Conservation (phyloP, 768 basidiomycete genomes). For the Xerocomus brunneocitrinus region DNA sequence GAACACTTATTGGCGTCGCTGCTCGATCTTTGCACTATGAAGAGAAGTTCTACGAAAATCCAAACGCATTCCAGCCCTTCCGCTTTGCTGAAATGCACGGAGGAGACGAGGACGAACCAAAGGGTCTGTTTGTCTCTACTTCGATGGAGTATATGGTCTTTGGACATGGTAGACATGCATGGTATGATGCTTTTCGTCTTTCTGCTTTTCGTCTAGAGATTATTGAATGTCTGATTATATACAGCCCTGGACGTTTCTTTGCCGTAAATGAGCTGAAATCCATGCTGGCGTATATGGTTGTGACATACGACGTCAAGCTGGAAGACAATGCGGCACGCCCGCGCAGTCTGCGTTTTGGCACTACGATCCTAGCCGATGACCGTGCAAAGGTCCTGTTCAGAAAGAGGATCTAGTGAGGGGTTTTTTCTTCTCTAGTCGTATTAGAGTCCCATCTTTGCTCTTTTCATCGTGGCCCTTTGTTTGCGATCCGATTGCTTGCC, state of each 20-base stretch:
- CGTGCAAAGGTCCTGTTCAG: conserved; percentile 11
- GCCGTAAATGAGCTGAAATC: conserved; percentile 5
- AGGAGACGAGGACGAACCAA: conserved; percentile 23
- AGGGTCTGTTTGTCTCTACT: conserved; percentile 33
- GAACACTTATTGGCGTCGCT: conserved; percentile 24
- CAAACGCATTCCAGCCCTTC: conserved; percentile 19
- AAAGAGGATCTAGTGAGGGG: conserved; percentile 1
- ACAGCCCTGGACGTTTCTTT: conserved; percentile 18
- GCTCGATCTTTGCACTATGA: conserved; percentile 23
- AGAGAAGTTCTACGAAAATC: conserved; percentile 27
- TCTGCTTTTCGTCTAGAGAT: neutral
- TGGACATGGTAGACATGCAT: conserved; percentile 26
- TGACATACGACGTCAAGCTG: conserved; percentile 17
- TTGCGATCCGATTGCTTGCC: too few species aligned
- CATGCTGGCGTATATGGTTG: conserved; percentile 15
- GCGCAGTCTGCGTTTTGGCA: neutral
- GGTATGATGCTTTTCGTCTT: neutral
- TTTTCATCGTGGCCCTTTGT: neutral
- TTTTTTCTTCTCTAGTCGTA: neutral
- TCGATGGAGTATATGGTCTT: conserved; percentile 33
- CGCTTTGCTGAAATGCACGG: conserved; percentile 39
- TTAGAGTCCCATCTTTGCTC: neutral
- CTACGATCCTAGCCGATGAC: conserved; percentile 1
- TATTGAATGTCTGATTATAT: neutral
- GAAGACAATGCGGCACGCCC: conserved; percentile 3